Evolutionary conservation across 495 filamentous ascomycete genomes (phyloP).

Genomic region (Penicillium malachiteum): DNA sequence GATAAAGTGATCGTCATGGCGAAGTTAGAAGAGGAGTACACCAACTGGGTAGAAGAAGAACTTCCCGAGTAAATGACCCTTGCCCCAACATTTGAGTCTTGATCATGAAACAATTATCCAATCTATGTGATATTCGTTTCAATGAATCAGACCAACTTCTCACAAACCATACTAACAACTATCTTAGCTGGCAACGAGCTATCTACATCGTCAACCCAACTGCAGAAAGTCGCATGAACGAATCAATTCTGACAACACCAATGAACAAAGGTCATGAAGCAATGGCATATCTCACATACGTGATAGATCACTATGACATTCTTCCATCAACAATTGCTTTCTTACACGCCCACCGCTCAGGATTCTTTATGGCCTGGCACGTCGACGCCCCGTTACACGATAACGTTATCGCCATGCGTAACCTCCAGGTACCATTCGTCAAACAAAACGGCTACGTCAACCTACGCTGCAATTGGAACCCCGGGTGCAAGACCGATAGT

Average conservation of each 20-base stretch:
- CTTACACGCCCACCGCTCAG: conserved; percentile 61
- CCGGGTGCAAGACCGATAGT: conserved; percentile 53
- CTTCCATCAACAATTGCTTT: conserved; percentile 68
- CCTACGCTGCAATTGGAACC: conserved; percentile 63
- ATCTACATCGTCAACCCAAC: conserved; percentile 67
- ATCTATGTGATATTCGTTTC: neutral
- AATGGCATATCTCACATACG: conserved; percentile 71
- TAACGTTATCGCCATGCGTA: conserved; percentile 53
- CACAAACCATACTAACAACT: neutral
- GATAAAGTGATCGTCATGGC: conserved; percentile 61
- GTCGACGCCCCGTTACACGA: conserved; percentile 55
- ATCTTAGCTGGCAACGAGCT: conserved; percentile 53
- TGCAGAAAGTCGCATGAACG: conserved; percentile 45
- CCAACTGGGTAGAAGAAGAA: conserved; percentile 59
- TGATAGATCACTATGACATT: conserved; percentile 67
- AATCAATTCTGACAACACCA: conserved; percentile 32
- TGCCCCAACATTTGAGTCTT: neutral
- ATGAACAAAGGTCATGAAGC: conserved; percentile 76
- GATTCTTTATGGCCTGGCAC: conserved; percentile 59
- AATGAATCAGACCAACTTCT: neutral
- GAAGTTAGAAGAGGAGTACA: conserved; percentile 53
- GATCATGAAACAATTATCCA: neutral
- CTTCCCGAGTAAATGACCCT: conserved; percentile 45
- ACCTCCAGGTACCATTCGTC: conserved; percentile 50
- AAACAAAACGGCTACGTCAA: conserved; percentile 63